Conservation (phyloP, 306 rosid species). For the Cucumis melo region DNA sequence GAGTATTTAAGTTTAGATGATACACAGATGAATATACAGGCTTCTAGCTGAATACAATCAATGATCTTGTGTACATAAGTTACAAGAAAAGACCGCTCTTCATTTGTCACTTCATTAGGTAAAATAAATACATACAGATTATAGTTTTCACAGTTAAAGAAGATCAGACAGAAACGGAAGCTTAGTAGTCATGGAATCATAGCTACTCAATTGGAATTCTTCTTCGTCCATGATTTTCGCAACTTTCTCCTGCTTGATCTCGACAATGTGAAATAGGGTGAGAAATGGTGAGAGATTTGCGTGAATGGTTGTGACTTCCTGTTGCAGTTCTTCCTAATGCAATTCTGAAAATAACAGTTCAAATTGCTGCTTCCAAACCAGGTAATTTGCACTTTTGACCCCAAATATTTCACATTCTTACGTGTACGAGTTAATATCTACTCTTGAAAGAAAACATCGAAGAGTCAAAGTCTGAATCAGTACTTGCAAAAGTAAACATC, state of each 20-base stretch:
- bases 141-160: neutral
- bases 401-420: neutral
- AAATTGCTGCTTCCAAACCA: neutral
- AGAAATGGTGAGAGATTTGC: neutral
- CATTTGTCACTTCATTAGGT: neutral
- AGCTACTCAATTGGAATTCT: neutral
- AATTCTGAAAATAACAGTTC: neutral
- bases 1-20: neutral
- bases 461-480: neutral
- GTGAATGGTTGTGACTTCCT: neutral
- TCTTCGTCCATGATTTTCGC: neutral
- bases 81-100: neutral
- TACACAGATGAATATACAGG: neutral
- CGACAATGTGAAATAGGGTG: neutral
- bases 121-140: neutral
- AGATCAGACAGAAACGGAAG: neutral
- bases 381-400: neutral
- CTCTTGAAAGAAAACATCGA: neutral
- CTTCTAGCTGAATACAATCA: constrained; percentile 4
- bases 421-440: neutral
- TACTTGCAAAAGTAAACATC: neutral
- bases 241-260: neutral
- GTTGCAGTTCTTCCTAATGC: neutral
- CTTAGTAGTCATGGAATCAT: neutral
- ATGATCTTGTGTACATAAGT: constrained; percentile 4